These are phyloP conservation scores for Paecilomyces sp. DNA, from an alignment of 2,329 filamentous ascomycete species.

Conservation along the genomic window DNA sequence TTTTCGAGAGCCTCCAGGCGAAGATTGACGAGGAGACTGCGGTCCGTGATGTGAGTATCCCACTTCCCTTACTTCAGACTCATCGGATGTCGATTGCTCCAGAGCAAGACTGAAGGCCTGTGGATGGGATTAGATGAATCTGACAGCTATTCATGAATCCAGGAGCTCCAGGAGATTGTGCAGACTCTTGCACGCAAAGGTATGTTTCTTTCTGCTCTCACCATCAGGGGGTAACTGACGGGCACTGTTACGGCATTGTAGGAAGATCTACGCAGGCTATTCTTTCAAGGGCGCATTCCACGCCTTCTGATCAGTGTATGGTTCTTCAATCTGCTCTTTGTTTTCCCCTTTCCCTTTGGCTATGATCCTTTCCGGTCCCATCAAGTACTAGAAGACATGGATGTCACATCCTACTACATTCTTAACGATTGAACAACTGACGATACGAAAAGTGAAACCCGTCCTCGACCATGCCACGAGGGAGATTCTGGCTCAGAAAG, in stretches of 20 bases:
- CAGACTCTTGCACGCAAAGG: constrained; percentile 74
- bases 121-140: not conserved
- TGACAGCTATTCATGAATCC: constrained; percentile 1
- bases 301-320: constrained; percentile 58
- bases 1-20: constrained; percentile 80
- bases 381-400: not conserved
- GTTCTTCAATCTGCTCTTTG: constrained; percentile 8
- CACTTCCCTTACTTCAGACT: constrained; percentile 7
- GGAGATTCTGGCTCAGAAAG: constrained; percentile 64
- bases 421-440: constrained; percentile 1
- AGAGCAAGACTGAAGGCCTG: not conserved
- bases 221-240: no score
- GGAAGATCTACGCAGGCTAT: constrained; percentile 74
- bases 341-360: not conserved
- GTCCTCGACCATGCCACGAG: constrained; percentile 64
- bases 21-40: constrained; percentile 83
- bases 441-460: constrained; percentile 48
- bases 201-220: constrained; percentile 17
- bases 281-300: constrained; percentile 84
- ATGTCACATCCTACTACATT: not conserved
- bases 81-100: constrained; percentile 3
- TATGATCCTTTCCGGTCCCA: not conserved
- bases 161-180: constrained; percentile 72
- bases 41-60: constrained; percentile 60
- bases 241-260: constrained; percentile 18